A percentile compares a stretch with the other conserved stretches of the same genome.
These are phyloP conservation scores for Paracoccidioides brasiliensis DNA, from an alignment of 2,329 filamentous ascomycete species.

Conservation along the genomic window DNA sequence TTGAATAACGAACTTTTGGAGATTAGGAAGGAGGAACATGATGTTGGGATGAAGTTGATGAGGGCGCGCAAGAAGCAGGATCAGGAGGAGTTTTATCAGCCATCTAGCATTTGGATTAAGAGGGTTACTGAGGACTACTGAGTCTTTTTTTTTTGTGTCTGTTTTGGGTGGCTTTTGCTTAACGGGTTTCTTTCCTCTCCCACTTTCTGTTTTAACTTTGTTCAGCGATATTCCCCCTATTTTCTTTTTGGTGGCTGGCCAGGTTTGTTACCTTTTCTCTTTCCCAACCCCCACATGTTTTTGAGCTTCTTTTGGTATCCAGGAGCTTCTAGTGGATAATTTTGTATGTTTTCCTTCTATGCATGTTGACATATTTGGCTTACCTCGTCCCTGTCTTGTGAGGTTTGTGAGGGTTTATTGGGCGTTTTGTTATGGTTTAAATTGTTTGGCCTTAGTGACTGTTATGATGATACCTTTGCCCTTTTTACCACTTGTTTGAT, in stretches of 20 bases:
- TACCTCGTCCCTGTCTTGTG: not conserved
- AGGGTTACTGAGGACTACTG: conserved; percentile 50
- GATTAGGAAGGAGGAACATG: conserved; percentile 63
- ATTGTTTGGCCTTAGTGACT: not conserved
- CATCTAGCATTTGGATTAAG: conserved; percentile 63
- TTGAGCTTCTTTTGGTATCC: not conserved
- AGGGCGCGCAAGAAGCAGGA: conserved; percentile 63
- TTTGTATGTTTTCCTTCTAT: not conserved
- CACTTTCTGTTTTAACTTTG: not conserved
- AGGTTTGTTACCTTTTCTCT: not conserved
- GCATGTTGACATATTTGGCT: not conserved
- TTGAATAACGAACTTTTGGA: conserved; percentile 57
- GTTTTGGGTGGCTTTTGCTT: not conserved
- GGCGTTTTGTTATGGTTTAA: not conserved
- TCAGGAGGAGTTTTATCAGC: conserved; percentile 32
- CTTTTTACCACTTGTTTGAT: not conserved
- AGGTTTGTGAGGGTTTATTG: not conserved
- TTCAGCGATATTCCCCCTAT: not conserved
- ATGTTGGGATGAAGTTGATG: conserved; percentile 61
- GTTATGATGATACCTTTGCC: not conserved
- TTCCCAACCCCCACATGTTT: not conserved
- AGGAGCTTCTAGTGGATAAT: not conserved
- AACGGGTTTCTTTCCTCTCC: no score
- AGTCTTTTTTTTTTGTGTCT: not conserved
- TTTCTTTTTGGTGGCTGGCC: not conserved